Evolutionary conservation across 495 filamentous ascomycete species (phyloP).

Genomic region (Acidomyces sp.): DNA sequence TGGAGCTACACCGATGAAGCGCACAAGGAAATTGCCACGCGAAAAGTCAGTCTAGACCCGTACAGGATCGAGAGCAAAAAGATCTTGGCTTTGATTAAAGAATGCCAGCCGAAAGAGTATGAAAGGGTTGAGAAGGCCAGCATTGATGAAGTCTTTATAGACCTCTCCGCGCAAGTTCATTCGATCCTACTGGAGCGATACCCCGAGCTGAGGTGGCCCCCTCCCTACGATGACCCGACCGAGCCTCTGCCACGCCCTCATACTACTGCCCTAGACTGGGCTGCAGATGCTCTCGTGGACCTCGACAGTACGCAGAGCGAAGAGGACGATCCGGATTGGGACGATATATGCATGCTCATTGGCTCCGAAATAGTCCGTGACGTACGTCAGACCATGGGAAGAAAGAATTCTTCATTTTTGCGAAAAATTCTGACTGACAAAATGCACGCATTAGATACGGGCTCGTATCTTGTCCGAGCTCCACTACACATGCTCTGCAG

Average conservation of each 20-base stretch:
- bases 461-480: slow-evolving; percentile 55
- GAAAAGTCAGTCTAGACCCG: slow-evolving; percentile 88
- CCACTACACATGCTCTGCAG: slow-evolving; percentile 81
- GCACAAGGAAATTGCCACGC: slow-evolving; percentile 56
- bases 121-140: slow-evolving; percentile 82
- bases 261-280: slow-evolving; percentile 66
- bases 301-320: slow-evolving; percentile 58
- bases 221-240: slow-evolving; percentile 57
- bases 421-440: too few species aligned
- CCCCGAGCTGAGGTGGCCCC: slow-evolving; percentile 51
- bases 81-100: slow-evolving; percentile 73
- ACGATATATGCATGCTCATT: slow-evolving; percentile 76
- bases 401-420: too few species aligned
- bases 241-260: slow-evolving; percentile 62
- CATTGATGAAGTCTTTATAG: slow-evolving; percentile 84
- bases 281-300: slow-evolving; percentile 64
- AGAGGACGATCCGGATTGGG: slow-evolving; percentile 83
- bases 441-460: too few species aligned
- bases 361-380: slow-evolving; percentile 79
- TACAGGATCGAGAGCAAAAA: slow-evolving; percentile 75
- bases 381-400: slow-evolving; percentile 50
- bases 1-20: slow-evolving; percentile 81
- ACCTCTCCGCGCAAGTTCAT: slow-evolving; percentile 73
- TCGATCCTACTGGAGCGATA: slow-evolving; percentile 62
- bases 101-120: slow-evolving; percentile 44